Conservation (phyloP, 345 rosid species). For the Aethionema arabicum region DNA sequence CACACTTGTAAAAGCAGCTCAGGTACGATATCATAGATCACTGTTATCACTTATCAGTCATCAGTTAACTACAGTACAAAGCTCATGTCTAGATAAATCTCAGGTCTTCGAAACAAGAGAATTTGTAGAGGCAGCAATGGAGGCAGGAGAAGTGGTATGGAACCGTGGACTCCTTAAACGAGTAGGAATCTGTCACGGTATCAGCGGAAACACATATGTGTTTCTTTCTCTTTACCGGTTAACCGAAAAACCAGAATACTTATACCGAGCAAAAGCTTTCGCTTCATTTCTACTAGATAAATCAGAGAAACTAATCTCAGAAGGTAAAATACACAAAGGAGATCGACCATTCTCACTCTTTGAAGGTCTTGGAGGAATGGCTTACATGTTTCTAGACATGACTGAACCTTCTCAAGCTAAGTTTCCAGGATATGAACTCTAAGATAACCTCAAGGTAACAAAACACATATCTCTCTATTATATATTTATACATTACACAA, state of each 20-base stretch:
- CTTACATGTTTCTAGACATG: conserved; percentile 61
- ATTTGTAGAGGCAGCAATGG: conserved; percentile 56
- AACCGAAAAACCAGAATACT: conserved; percentile 47
- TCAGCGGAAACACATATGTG: conserved; percentile 62
- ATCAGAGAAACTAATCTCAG: conserved; percentile 50
- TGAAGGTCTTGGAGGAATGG: conserved; percentile 71
- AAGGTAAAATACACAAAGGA: conserved; percentile 65
- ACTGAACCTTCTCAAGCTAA: conserved; percentile 43
- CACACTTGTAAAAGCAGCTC: conserved; percentile 63
- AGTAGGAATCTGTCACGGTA: conserved; percentile 73
- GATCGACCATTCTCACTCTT: conserved; percentile 58
- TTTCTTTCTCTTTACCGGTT: conserved; percentile 54
- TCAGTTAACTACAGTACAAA: background rate
- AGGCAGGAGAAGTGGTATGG: conserved; percentile 66
- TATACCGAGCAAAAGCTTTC: conserved; percentile 61
- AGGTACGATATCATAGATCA: conserved; percentile 35
- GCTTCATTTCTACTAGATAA: conserved; percentile 56
- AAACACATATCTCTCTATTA: conserved; percentile 18
- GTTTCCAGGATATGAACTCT: conserved; percentile 69
- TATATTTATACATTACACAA: conserved; percentile 21
- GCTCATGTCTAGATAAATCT: conserved; percentile 3
- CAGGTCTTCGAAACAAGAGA: conserved; percentile 51
- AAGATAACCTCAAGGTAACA: conserved; percentile 12
- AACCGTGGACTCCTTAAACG: conserved; percentile 63
- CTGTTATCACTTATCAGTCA: background rate